Percentiles rank a stretch among this genome's conserved stretches.
These are phyloP conservation scores for carrot (Daucus carota) DNA, from an alignment of 129 eudicot genomes.

Conservation along the genomic window DH1_v3.0 NC_030383.2:785001-785500, in stretches of 20 bases:
- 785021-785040: too few relatives aligned
- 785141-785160: not conserved
- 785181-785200: not conserved
- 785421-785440: not conserved
- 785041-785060: too few relatives aligned
- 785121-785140: too few relatives aligned
- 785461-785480: too few relatives aligned
- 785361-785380: not conserved
- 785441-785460: too few relatives aligned
- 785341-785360: not conserved
- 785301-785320: too few relatives aligned
- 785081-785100: too few relatives aligned
- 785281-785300: not conserved
- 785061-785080: too few relatives aligned
- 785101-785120: too few relatives aligned
- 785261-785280: not conserved
- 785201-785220: not conserved
- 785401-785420: not conserved
- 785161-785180: not conserved
- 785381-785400: not conserved
- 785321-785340: not conserved
- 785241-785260: not conserved
- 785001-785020: too few relatives aligned
- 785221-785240: too few relatives aligned
- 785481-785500: too few relatives aligned